Evolutionary conservation across 768 basidiomycete genomes (phyloP).

Genomic region (Steccherinum ochraceum): DNA sequence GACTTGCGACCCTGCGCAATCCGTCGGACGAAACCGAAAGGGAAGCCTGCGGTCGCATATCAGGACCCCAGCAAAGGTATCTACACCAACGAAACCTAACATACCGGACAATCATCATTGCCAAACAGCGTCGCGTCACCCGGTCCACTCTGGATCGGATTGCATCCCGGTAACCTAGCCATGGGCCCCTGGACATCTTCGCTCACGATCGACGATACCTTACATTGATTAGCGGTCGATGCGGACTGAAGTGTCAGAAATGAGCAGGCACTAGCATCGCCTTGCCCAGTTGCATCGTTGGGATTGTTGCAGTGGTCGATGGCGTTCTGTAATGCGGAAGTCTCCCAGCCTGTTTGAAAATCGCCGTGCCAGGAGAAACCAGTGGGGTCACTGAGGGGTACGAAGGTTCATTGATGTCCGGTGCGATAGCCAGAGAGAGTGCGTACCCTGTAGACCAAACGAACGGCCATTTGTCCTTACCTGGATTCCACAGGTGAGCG

Average conservation of each 20-base stretch:
- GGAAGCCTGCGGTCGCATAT: too few species aligned
- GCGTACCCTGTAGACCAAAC: constrained; percentile 2
- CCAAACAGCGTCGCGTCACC: background rate
- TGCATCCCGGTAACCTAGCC: constrained; percentile 12
- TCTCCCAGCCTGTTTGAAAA: constrained; percentile 11
- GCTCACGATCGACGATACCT: constrained; percentile 8
- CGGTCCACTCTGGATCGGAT: constrained; percentile 8
- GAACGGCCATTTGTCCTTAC: background rate
- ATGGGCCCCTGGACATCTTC: constrained; percentile 13
- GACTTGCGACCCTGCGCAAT: too few species aligned
- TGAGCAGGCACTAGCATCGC: constrained; percentile 13
- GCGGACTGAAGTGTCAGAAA: constrained; percentile 7
- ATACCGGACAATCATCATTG: background rate
- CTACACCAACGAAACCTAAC: too few species aligned
- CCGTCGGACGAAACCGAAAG: too few species aligned
- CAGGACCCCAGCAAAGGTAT: too few species aligned
- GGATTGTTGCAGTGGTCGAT: constrained; percentile 13
- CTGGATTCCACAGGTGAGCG: background rate
- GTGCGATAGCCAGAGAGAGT: background rate
- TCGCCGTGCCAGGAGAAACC: constrained; percentile 14
- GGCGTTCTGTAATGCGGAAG: constrained; percentile 8
- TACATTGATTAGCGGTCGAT: constrained; percentile 6
- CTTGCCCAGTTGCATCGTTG: constrained; percentile 10
- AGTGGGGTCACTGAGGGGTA: constrained; percentile 7
- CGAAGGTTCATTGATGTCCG: constrained; percentile 1